phyloP scores from a whole-genome alignment of 2,329 filamentous ascomycete genomes.

The Fusarium agapanthi region DNA sequence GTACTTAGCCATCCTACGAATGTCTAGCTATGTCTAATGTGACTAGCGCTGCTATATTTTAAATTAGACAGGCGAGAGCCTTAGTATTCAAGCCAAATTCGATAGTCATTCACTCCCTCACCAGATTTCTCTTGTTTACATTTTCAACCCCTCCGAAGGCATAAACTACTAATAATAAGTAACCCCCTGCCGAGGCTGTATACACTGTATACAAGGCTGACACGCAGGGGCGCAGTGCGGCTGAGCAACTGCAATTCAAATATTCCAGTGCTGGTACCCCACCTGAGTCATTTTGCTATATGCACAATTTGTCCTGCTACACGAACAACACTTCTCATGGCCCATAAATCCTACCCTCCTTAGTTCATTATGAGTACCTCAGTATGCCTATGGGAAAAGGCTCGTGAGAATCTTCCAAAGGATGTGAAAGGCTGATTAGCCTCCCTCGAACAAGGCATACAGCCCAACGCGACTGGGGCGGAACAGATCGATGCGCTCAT shows the following conservation, averaged over 20 bases:
- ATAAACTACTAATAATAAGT: not conserved
- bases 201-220: not conserved
- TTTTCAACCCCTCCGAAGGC: rapidly evolving
- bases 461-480: rapidly evolving
- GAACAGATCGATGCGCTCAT: not conserved
- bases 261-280: too few relatives aligned
- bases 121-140: too few relatives aligned
- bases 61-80: too few relatives aligned
- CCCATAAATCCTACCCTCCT: not conserved
- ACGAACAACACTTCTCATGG: not conserved
- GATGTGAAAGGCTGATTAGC: not conserved
- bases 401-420: rapidly evolving
- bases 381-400: not conserved
- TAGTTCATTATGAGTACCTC: rapidly evolving
- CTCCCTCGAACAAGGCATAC: not conserved
- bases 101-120: too few relatives aligned
- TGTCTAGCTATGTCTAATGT: too few relatives aligned
- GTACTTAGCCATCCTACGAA: too few relatives aligned
- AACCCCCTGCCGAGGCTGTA: too few relatives aligned
- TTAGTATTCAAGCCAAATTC: too few relatives aligned
- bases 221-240: not conserved
- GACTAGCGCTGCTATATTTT: too few relatives aligned
- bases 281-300: too few relatives aligned
- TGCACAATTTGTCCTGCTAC: not conserved
- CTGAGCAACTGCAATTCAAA: too few relatives aligned